Percentiles rank a stretch among this genome's conserved stretches.
Conservation (phyloP, 75 land plant genomes). For the Sequoia sempervirens region DNA sequence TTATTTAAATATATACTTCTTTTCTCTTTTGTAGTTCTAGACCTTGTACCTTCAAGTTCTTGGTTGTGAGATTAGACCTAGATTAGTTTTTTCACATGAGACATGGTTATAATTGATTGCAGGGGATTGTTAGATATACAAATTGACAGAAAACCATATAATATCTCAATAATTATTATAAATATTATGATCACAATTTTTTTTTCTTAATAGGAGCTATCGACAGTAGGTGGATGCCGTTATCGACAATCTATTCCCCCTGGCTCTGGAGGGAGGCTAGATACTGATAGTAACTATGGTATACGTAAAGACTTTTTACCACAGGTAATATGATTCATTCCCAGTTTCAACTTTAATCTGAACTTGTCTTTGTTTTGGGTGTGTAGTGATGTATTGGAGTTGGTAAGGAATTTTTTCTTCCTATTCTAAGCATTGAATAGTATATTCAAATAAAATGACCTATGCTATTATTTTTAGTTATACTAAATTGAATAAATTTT, state of each 20-base stretch:
- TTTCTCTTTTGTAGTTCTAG: neutral
- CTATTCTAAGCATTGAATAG: neutral
- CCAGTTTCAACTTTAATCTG: neutral
- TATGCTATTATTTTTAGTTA: neutral
- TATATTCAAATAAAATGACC: neutral
- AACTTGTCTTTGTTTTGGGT: neutral
- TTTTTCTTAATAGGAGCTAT: conserved; percentile 31
- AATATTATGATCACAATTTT: conserved; percentile 1
- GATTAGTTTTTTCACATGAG: neutral
- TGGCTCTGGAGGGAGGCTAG: conserved; percentile 54
- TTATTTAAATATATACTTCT: neutral
- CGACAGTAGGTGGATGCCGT: conserved; percentile 67
- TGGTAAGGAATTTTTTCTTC: neutral
- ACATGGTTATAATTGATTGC: neutral
- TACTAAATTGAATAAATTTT: neutral
- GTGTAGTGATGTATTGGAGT: neutral
- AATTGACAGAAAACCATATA: neutral
- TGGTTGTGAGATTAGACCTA: neutral
- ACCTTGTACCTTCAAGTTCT: neutral
- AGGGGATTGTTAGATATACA: neutral
- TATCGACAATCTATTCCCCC: conserved; percentile 80
- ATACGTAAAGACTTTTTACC: conserved; percentile 67
- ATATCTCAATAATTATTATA: neutral
- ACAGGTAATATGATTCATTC: conserved; percentile 40
- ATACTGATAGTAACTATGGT: conserved; percentile 64